Base-by-base conservation (phyloP, 805 yeast species). In the Candida krabiensis region DNA sequence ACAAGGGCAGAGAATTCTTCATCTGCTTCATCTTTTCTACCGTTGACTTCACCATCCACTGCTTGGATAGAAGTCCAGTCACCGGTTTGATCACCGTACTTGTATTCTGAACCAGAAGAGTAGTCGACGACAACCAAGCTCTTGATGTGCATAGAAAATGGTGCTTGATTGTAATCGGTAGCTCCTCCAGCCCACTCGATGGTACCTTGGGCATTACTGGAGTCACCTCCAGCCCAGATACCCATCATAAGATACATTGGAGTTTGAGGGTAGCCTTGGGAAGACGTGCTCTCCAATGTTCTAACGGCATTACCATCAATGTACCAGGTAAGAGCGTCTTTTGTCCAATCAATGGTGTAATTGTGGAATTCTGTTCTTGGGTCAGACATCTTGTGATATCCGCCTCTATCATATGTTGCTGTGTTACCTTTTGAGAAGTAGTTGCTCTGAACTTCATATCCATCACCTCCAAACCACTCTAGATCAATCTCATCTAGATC, bases 401-500 rank as follows among this genome's bases (percentile, higher is more conserved):
- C 79, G 39, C 96, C 96, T 53, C 96, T 75, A 56, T 86, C 87
- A 55, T 83, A 87, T 3, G 91, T 78, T 9, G 81, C 60, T 2
- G 86, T 79, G 55, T 81, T 66, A 43, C 96, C 96, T 59, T 89
- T 84, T 25, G 88, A 77, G 67, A 87, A 89, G 61, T 63, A 90
- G 58, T 85, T 85, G 18, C 89, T 71, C 64, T 86, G 95, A 50
- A 84, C 78, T 57, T 86, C 82, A 28, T 77, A 70, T 18, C 69
- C 69, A 56, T 89, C 95, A 33, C 86, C 80, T 14, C 96, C 96
- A 30, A 85, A 70, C 81, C 93, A 84, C 61, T 90, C 96, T 33
- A 85, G 56, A 64, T 90, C 97, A 32, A 90, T 79, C 64, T 90
- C 97, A 63, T 90, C 97, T 47, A 83, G 68, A 53, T 84, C 96